Base-by-base conservation (phyloP, 179 eudicot species). In the Silene coronaria region DNA sequence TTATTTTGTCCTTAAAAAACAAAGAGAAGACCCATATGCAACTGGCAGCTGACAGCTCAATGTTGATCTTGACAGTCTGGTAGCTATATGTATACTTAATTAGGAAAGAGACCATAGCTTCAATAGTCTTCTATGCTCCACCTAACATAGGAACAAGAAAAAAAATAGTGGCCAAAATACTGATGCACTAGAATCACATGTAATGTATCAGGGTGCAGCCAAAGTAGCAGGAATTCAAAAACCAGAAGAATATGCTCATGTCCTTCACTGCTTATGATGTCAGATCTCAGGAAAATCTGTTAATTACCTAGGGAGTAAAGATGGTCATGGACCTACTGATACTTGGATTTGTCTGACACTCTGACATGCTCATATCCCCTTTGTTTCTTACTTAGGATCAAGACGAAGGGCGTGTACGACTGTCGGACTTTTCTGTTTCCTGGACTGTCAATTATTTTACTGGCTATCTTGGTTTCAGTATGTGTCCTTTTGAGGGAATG, bases 171-270 rank as follows among this genome's bases (percentile, higher is more conserved):
- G 58, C 59, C 77, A 42, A 58, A 42, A 7, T 24, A 34, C 4
- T 60, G 62, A 13, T 61, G 32, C 63, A 11, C 53, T 34, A 2
- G 23, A n/a, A 24, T 36, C 76, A 80, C 82, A 71, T 75, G 79
- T 53, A 71, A 27, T 80, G 82, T 80, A 64, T 13, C 28, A 71
- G 71, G 53, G 55, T 80, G 48, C 68, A 26, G 71, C 82, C 79
- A 71, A 71, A 57, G 42, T 24, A 36, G 66, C 60, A 34, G 62
- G 45, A 51, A 24, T 63, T 55, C 34, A 7, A 10, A 67, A 45
- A 36, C 48, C 59, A 36, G 34, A 77, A 70, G 46, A 38, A 17
- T 19, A 24, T 28, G n/a, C 45, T 28, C 22, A n/a, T 22, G 23
- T 73, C 67, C 60, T 60, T 38, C 23, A 21, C 13, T 32, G 38